Base-by-base conservation (phyloP, 768 basidiomycete species). In the Boletellus ananas region DNA sequence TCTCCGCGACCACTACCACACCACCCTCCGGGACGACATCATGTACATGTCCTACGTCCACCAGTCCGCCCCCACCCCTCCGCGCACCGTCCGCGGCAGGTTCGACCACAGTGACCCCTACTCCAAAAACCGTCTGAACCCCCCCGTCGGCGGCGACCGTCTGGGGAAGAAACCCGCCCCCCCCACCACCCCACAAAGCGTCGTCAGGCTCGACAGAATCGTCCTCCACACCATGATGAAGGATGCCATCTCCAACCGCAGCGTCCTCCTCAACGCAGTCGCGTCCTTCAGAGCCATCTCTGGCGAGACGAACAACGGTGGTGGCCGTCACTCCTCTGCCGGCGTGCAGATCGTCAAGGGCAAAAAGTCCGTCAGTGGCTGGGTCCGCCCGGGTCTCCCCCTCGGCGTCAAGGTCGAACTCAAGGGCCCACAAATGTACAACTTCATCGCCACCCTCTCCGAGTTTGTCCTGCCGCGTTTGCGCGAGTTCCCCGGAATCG, bases 41-140 rank as follows among this genome's bases (percentile, higher is more conserved):
- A 83, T 98, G 79, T 99, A 99, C 78, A 85, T 97, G 79, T 87
- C 87, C 46, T 96, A 97, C 74, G 73, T 79, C 43, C 95, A 97
- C 70, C 77, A 84, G 59, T 69, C 74, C 37, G 73, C 77, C 6
- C 78, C 75, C 40, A 77, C 79, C 12, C 70, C 76, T 11, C 75
- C 75, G 9, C 79, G 82, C 51, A 69, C 75, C 45, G 83, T 84
- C 52, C 81, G 83, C 44, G 80, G 83, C 54, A 80, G 73, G 16
- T 89, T 80, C 72, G 85, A 93, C 74, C 84, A 86, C 5, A 60
- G 76, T 29, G 80, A 93, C 64, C 92, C 94, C 0, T 96, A 94
- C 74, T 76, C 85, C 33, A 84, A 85, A 70, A 80, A 87, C 70
- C 79, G 94, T 18, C 67, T 79, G 60, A 87, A 90, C 64, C 80